These are phyloP conservation scores for Collybiopsis confluens DNA, from an alignment of 768 basidiomycete genomes.

Conservation along the genomic window DNA sequence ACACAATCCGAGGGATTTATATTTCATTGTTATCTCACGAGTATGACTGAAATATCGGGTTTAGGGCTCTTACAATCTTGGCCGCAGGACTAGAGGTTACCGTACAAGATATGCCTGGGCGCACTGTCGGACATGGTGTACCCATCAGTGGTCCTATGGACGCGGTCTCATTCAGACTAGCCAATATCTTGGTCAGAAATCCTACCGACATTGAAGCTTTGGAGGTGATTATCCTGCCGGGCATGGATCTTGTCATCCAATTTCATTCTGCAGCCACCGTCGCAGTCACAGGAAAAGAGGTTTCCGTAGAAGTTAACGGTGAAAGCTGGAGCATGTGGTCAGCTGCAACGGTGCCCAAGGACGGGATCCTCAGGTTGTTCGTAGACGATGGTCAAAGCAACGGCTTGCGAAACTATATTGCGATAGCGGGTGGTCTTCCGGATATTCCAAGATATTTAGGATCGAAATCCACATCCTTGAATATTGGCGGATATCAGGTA, in stretches of 20 bases:
- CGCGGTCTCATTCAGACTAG: conserved; percentile 46
- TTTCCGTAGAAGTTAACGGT: conserved; percentile 39
- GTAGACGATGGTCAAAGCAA: conserved; percentile 19
- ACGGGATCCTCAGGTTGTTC: conserved; percentile 20
- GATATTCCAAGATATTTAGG: conserved; percentile 51
- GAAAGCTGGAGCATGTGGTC: conserved; percentile 42
- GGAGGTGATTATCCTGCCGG: conserved; percentile 47
- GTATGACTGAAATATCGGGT: not conserved
- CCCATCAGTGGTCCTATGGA: conserved; percentile 69
- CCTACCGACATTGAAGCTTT: conserved; percentile 43
- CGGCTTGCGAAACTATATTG: conserved; percentile 55
- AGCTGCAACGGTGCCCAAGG: conserved; percentile 39
- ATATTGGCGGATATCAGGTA: conserved; percentile 58
- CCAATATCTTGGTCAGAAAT: conserved; percentile 60
- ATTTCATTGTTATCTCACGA: no score
- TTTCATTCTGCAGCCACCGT: conserved; percentile 49
- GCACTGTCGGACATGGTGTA: conserved; percentile 50
- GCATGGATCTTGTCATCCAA: conserved; percentile 38
- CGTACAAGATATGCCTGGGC: conserved; percentile 55
- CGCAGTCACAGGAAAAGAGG: conserved; percentile 50
- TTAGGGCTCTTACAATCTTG: conserved; percentile 48
- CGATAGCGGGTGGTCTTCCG: conserved; percentile 58
- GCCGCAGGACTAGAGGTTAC: conserved; percentile 53
- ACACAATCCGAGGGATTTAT: no score
- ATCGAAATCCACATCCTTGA: conserved; percentile 63